Evolutionary conservation across 2,329 filamentous ascomycete genomes (phyloP).

Genomic region (Penicillium italicum): DNA sequence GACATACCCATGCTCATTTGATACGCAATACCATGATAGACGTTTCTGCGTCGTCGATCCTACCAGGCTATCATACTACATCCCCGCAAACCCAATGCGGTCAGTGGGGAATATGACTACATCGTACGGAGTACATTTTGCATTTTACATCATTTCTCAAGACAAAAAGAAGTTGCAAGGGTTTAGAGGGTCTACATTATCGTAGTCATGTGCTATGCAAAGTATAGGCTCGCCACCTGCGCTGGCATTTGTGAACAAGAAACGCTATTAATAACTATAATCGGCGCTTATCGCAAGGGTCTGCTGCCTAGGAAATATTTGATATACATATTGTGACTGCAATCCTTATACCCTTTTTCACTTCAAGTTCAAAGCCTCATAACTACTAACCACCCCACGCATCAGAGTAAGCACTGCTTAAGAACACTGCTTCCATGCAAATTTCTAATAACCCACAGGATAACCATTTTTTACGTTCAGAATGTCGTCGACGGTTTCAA

Average conservation of each 20-base stretch:
- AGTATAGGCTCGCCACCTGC: not conserved
- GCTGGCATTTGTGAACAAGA: too few relatives aligned
- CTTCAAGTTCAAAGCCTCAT: not conserved
- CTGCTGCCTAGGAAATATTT: not conserved
- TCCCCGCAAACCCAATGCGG: constrained; percentile 7
- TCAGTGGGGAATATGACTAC: not conserved
- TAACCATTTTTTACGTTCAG: not conserved
- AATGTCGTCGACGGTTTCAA: not conserved
- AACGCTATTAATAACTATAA: too few relatives aligned
- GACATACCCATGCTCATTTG: not conserved
- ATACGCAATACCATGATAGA: constrained; percentile 4
- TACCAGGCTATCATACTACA: not conserved
- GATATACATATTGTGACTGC: not conserved
- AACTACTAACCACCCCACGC: not conserved
- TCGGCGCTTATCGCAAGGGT: not conserved
- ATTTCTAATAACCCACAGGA: not conserved
- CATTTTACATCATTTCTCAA: not conserved
- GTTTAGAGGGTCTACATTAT: not conserved
- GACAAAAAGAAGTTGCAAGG: not conserved
- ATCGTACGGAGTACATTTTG: not conserved
- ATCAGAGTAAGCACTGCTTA: not conserved
- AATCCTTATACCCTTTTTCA: not conserved
- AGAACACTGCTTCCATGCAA: too few relatives aligned
- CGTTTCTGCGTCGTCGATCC: constrained; percentile 8
- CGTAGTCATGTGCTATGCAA: not conserved